A percentile compares a stretch with the other conserved stretches of the same genome.
phyloP scores from a whole-genome alignment of 116 monocot species.

The Phalaenopsis hybrid region DNA sequence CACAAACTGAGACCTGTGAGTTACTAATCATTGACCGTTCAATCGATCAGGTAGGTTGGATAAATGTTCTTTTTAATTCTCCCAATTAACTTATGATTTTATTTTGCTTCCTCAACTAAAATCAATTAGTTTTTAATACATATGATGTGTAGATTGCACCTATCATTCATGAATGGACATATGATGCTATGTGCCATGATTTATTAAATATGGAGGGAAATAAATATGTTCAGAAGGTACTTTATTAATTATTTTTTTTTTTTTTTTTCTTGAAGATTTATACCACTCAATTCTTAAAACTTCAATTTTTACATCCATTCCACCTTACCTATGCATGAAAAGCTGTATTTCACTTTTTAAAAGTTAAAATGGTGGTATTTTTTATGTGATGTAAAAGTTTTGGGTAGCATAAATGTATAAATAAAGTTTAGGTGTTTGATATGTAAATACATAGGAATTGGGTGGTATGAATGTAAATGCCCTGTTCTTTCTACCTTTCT shows the following conservation, averaged over 20 bases:
- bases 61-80: not conserved
- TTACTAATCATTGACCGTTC: constrained; percentile 81
- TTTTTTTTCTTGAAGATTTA: not conserved
- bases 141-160: constrained; percentile 60
- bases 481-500: not conserved
- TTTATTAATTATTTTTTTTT: not conserved
- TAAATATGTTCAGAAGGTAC: constrained; percentile 75
- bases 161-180: constrained; percentile 92
- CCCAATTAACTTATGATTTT: not conserved
- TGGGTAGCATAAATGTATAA: no score
- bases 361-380: no score
- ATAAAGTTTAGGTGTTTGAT: no score
- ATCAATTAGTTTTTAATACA: not conserved
- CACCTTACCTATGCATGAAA: no score
- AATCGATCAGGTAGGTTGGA: constrained; percentile 58
- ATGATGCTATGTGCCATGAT: constrained; percentile 98
- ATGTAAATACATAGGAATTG: no score
- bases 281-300: no score
- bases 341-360: no score
- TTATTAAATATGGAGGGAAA: constrained; percentile 80
- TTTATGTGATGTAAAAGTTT: no score
- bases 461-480: no score
- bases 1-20: constrained; percentile 75
- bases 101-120: not conserved
- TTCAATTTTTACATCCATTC: no score